phyloP scores from a whole-genome alignment of 768 basidiomycete genomes.

The Pseudohyphozyma bogoriensis region DNA sequence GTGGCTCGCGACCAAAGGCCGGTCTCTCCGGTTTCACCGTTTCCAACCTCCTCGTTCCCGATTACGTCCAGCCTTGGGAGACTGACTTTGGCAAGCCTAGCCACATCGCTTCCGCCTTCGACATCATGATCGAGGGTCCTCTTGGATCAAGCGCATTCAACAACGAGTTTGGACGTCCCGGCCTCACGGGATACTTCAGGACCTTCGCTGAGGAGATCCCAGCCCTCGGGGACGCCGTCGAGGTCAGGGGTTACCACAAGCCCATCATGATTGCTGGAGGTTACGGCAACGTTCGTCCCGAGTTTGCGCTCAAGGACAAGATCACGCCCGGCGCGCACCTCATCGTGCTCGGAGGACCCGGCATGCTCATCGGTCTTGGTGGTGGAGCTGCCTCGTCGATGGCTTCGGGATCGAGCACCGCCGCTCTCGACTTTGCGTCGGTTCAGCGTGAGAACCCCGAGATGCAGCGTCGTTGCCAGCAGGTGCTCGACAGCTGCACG shows the following conservation, averaged over 20 bases:
- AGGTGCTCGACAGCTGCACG: conserved; percentile 89
- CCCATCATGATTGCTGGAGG: conserved; percentile 99
- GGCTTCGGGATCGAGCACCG: conserved; percentile 77
- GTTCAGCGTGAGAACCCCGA: conserved; percentile 97
- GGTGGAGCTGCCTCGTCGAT: conserved; percentile 95
- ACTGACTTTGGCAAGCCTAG: conserved; percentile 77
- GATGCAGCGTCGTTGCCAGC: conserved; percentile 94
- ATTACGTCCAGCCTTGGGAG: conserved; percentile 89
- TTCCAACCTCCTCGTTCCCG: conserved; percentile 86
- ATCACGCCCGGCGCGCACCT: conserved; percentile 77
- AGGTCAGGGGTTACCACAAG: conserved; percentile 94
- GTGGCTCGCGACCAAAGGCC: conserved; percentile 92
- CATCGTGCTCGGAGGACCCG: conserved; percentile 88
- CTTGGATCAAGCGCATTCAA: conserved; percentile 93
- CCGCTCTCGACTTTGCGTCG: conserved; percentile 90
- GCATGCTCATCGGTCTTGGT: conserved; percentile 89
- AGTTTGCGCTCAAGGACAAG: conserved; percentile 64
- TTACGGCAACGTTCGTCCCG: conserved; percentile 79
- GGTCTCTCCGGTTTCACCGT: conserved; percentile 87
- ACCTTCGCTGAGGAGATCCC: conserved; percentile 74
- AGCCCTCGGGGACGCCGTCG: conserved; percentile 42
- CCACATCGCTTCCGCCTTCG: conserved; percentile 84
- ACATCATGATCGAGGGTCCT: conserved; percentile 96
- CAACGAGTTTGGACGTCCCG: conserved; percentile 95
- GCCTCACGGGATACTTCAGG: conserved; percentile 84